A percentile compares a stretch with the other conserved stretches of the same genome.
Conservation (phyloP, 177 flowering plant genomes). For the Telopea speciosissima region DNA sequence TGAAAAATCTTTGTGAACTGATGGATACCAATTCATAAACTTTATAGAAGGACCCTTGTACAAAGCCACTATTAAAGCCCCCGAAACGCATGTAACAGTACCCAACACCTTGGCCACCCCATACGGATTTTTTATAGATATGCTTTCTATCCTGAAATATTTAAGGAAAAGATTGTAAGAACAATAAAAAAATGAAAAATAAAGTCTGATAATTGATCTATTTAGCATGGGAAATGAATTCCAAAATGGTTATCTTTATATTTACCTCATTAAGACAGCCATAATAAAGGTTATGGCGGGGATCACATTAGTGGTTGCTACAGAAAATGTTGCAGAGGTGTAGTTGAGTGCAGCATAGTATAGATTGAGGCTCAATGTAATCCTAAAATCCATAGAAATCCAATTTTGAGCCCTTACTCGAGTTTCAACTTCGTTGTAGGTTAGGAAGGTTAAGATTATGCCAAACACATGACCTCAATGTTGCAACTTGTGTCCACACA, state of each 20-base stretch:
- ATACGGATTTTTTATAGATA: slow-evolving; percentile 26
- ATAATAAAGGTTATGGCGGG: slow-evolving; percentile 58
- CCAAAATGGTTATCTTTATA: background rate
- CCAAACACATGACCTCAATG: background rate
- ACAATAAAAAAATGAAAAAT: background rate
- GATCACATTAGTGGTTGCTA: slow-evolving; percentile 51
- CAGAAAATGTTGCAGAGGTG: slow-evolving; percentile 66
- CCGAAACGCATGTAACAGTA: slow-evolving; percentile 39
- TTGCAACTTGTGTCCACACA: background rate
- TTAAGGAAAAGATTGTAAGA: background rate
- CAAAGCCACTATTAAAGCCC: slow-evolving; percentile 57
- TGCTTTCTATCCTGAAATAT: slow-evolving; percentile 47
- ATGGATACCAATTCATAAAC: slow-evolving; percentile 23
- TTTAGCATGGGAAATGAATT: background rate
- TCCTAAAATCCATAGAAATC: slow-evolving; percentile 28
- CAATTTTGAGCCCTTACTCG: background rate
- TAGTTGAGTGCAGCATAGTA: slow-evolving; percentile 43
- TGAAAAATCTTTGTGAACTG: slow-evolving; percentile 15
- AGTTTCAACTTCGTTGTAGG: too few relatives aligned
- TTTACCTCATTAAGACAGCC: slow-evolving; percentile 45
- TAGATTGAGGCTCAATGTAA: slow-evolving; percentile 50
- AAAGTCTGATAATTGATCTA: background rate
- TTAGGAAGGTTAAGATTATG: background rate
- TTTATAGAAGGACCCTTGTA: slow-evolving; percentile 52
- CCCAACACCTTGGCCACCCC: slow-evolving; percentile 62